A percentile compares a stretch with the other conserved stretches of the same genome.
phyloP scores from a whole-genome alignment of 176 grass and related monocot genomes.

The Triticum dicoccoides region DNA sequence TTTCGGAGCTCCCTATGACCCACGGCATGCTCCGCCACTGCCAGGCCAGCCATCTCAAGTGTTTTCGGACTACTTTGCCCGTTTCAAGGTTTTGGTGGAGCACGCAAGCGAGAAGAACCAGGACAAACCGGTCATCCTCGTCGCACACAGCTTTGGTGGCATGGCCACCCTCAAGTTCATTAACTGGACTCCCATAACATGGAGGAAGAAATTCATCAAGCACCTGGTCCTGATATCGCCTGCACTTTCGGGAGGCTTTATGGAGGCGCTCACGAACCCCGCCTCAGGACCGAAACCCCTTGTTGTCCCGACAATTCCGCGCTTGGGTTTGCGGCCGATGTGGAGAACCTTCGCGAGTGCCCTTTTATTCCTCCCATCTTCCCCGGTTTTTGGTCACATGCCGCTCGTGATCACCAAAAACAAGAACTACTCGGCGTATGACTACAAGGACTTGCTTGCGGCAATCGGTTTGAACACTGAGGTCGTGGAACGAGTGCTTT shows the following conservation, averaged over 20 bases:
- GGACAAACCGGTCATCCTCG: not conserved
- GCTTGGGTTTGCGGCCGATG: not conserved
- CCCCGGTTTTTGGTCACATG: not conserved
- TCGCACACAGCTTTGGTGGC: not conserved
- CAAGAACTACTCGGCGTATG: not conserved
- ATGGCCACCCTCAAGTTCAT: not conserved
- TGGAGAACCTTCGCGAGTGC: not conserved
- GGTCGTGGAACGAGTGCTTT: not conserved
- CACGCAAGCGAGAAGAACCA: not conserved
- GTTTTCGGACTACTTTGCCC: not conserved
- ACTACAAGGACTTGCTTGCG: not conserved
- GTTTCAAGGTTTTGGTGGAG: not conserved
- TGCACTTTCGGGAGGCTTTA: not conserved
- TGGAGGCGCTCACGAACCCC: not conserved
- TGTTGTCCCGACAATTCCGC: not conserved
- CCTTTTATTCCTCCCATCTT: not conserved
- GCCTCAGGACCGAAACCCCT: not conserved
- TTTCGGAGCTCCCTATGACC: slow-evolving; percentile 2
- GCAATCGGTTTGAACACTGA: not conserved
- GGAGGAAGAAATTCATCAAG: not conserved
- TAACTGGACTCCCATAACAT: not conserved
- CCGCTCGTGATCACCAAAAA: not conserved
- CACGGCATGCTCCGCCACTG: not conserved
- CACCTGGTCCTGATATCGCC: not conserved
- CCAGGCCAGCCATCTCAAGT: not conserved